Base-by-base conservation (phyloP, 2,329 filamentous ascomycete genomes). In the Penicillium sp. region DNA sequence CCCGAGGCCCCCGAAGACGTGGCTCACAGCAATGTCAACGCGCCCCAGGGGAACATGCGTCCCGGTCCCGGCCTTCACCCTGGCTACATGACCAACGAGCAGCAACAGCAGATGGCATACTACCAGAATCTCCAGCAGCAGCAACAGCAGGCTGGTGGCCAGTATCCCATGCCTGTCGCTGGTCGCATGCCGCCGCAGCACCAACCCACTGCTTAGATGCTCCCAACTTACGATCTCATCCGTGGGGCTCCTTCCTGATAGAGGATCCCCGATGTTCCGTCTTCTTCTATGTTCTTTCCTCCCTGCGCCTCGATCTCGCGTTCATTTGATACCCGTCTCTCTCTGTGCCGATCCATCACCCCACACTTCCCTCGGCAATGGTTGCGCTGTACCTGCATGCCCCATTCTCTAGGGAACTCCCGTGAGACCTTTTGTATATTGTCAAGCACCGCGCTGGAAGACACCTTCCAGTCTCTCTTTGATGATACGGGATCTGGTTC, bases 1-100 rank as follows among this genome's bases (percentile, higher is more conserved):
- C 87, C 89, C 64, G 90, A 96, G 59, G 95, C 92, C 1, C 91
- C 92, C 46, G 93, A 97, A 72, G 93, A 97, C 71, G 84, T 90
- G 53, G 74, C 83, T 56, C 84, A 87, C 64, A 82, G 81, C 64
- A 87, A 90, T 63, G 80, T 95, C 50, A 87, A 87, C 40, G 82
- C 86, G 34, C 81, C 82, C 54, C 81, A 84, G 46, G 63, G 74
- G 11, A 83, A 83, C 60, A 87, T 90, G 72, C 82, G 76, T 55
- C 72, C 88, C 76, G 78, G 76, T 55, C 72, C 88, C 76, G 78
- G 78, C 56, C 84, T 89, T 64, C 80, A 84, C 43, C 81, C 82
- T 68, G 88, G 88, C 63, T 83, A 87, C 61, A 85, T 81, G 77
- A 80, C 78, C 49, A 78, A 77, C 51, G 79, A 81, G 61, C 80